Percentiles rank a stretch among this genome's conserved stretches.
phyloP scores from a whole-genome alignment of 2,329 filamentous ascomycete genomes.

The Ophiocordyceps sinensis region DNA sequence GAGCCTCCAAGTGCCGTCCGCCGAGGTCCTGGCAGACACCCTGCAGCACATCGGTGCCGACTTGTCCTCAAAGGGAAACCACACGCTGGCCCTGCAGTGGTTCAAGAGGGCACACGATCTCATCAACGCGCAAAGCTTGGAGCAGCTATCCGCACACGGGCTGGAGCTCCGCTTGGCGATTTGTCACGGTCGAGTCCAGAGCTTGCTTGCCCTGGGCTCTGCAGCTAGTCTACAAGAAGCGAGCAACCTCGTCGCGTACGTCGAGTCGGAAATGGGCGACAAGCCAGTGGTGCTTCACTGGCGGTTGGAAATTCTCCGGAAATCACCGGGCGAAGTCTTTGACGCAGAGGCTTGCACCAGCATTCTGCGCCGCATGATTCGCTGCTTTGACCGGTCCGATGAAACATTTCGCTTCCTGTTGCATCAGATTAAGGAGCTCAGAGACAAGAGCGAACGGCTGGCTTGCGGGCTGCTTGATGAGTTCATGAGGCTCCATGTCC shows the following conservation, averaged over 20 bases:
- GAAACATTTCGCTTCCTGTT: conserved; percentile 51
- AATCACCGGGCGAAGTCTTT: conserved; percentile 29
- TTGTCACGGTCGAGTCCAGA: conserved; percentile 46
- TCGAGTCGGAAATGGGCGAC: conserved; percentile 49
- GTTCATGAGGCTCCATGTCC: conserved; percentile 44
- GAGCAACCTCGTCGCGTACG: conserved; percentile 37
- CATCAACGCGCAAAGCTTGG: conserved; percentile 39
- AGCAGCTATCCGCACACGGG: conserved; percentile 41
- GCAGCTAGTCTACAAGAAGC: conserved; percentile 34
- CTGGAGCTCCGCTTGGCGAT: conserved; percentile 52
- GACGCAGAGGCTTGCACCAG: conserved; percentile 31
- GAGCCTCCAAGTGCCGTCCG: conserved; percentile 29
- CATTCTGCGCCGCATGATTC: conserved; percentile 48
- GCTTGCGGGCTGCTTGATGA: conserved; percentile 43
- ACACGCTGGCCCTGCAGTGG: conserved; percentile 52
- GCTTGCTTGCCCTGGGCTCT: conserved; percentile 32
- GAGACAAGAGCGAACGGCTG: conserved; percentile 33
- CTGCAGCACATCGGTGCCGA: conserved; percentile 59
- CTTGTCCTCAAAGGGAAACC: conserved; percentile 36
- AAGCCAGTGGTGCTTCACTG: conserved; percentile 53
- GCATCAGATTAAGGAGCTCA: conserved; percentile 52
- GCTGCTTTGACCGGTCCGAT: conserved; percentile 43
- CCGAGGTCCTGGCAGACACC: conserved; percentile 51
- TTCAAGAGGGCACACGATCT: conserved; percentile 50
- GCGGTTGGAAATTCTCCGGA: conserved; percentile 50